phyloP scores from a whole-genome alignment of 73 alveolate species.

The Tetrahymena borealis region DNA sequence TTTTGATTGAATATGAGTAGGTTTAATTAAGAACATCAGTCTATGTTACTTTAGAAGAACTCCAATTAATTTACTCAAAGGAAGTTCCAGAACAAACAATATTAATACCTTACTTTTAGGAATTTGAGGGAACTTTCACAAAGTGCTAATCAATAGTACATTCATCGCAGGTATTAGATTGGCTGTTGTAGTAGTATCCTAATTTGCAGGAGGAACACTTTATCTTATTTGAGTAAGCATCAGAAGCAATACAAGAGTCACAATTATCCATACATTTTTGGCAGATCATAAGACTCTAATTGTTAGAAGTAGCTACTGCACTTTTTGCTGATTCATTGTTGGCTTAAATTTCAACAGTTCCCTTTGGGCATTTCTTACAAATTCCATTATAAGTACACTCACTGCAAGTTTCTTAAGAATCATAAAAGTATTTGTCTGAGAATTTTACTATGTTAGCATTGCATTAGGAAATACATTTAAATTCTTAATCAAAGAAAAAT shows the following conservation, averaged over 20 bases:
- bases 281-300: not conserved
- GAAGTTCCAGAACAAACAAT: not conserved
- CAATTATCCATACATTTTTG: not conserved
- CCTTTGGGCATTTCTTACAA: not conserved
- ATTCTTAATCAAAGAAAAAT: not conserved
- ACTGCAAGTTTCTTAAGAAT: not conserved
- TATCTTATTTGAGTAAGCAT: not conserved
- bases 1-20: not conserved
- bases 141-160: not conserved
- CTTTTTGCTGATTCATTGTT: no score
- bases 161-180: not conserved
- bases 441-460: not conserved
- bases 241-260: not conserved
- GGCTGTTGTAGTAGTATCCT: not conserved
- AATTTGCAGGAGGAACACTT: not conserved
- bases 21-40: not conserved
- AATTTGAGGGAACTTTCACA: not conserved
- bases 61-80: not conserved
- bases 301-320: not conserved
- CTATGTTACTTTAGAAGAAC: not conserved
- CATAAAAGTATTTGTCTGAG: not conserved
- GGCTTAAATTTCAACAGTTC: not conserved
- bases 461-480: not conserved
- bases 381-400: not conserved
- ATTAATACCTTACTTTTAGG: not conserved